A percentile compares a stretch with the other conserved stretches of the same genome.
Evolutionary conservation across 129 eudicot genomes (phyloP).

Genomic region (Kitagawia praeruptora): DNA sequence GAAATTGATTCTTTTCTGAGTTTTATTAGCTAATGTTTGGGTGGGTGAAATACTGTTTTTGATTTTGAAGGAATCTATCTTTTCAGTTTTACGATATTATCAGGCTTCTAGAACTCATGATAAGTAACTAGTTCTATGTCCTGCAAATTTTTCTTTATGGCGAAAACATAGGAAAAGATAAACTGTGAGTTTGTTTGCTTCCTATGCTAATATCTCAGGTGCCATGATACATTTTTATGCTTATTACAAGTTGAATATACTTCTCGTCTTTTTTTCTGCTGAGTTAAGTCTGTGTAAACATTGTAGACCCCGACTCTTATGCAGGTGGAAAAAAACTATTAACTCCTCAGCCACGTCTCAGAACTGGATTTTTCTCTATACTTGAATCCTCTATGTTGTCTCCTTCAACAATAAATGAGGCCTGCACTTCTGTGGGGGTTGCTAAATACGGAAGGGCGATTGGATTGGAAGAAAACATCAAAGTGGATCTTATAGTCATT

Average conservation of each 20-base stretch:
- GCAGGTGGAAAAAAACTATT: conserved; percentile 72
- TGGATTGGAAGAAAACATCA: conserved; percentile 81
- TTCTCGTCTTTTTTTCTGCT: not conserved
- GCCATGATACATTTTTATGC: not conserved
- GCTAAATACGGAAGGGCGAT: conserved; percentile 87
- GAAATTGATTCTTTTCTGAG: not conserved
- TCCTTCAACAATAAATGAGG: conserved; percentile 70
- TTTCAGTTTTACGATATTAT: not conserved
- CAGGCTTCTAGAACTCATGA: not conserved
- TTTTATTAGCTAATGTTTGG: not conserved
- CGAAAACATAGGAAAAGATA: not conserved
- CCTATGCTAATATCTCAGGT: not conserved
- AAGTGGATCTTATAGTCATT: conserved; percentile 81
- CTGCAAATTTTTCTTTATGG: not conserved
- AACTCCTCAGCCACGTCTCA: conserved; percentile 92
- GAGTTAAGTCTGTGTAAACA: not conserved
- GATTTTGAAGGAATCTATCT: not conserved
- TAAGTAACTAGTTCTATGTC: not conserved
- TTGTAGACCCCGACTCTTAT: not conserved
- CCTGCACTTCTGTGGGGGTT: conserved; percentile 96
- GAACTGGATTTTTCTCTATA: conserved; percentile 88
- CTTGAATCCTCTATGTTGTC: conserved; percentile 48
- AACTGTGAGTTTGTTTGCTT: not conserved
- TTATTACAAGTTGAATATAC: not conserved
- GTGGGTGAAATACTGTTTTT: not conserved